Base-by-base conservation (phyloP, 2,329 filamentous ascomycete species). In the Ascochyta pisi region DNA sequence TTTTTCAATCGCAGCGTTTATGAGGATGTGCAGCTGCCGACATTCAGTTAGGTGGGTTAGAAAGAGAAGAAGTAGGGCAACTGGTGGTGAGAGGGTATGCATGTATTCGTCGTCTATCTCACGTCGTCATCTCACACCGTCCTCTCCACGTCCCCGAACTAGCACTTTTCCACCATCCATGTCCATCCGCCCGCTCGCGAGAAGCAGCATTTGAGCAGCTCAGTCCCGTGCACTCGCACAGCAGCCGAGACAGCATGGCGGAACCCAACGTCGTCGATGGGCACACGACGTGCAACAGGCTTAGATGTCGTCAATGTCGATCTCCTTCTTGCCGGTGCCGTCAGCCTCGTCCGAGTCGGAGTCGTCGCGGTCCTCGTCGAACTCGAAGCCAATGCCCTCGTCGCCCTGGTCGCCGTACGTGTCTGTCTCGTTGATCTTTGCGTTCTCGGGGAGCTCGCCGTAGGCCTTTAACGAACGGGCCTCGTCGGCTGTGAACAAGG, bases 391-490 rank as follows among this genome's bases (percentile, higher is more conserved):
- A 82, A 90, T 92, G 74, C 96, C 74, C 79, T 95, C 94, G 77
- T 96, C 90, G 78, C 92, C 93, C 78, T 93, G 91, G 79, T 93
- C 91, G 73, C 91, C 86, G 75, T 87, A 96, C 43, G 92, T 96
- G 79, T 98, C 95, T 64, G 92, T 96, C 86, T 99, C 95, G 87
- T 99, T 99, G 87, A 99, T 99, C 89, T 98, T 98, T 77, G 95
- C 95, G 73, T 87, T 90, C 82, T 98, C 95, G 68, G 95, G 95
- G 58, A 99, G 84, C 81, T 99, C 95, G 78, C 95, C 95, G 79
- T 98, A 98, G 61, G 92, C 91, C 83, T 98, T 98, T 73, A 99
- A 86, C 67, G 88, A 90, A 75, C 95, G 89, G 71, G 95, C 95
- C 83, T 98, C 95, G 76, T 99, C 95, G 81, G 75, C 73, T 57